These are phyloP conservation scores for Lanmaoa rubissima DNA, from an alignment of 768 basidiomycete genomes.

Conservation along the genomic window DNA sequence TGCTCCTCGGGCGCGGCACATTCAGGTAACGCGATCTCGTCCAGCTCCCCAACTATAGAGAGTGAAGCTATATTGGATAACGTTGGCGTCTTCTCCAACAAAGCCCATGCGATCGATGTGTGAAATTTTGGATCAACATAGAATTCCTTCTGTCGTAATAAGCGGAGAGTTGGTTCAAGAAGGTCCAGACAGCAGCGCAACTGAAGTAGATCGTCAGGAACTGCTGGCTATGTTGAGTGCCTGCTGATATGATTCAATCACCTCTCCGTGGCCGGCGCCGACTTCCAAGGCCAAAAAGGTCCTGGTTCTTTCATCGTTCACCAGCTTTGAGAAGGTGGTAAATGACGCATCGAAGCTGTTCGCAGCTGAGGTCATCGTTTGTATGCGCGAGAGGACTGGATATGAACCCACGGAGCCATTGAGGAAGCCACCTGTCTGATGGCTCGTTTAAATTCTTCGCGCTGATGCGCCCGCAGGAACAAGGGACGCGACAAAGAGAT, in stretches of 20 bases:
- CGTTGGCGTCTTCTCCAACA: conserved; percentile 43
- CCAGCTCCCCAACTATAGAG: not conserved
- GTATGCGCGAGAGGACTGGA: not conserved
- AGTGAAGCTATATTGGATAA: conserved; percentile 4
- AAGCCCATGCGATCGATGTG: conserved; percentile 85
- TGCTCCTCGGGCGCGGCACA: conserved; percentile 4
- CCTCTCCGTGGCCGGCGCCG: conserved; percentile 81
- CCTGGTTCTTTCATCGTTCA: conserved; percentile 79
- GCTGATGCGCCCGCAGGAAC: conserved; percentile 76
- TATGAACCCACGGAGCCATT: conserved; percentile 42
- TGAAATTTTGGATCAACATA: conserved; percentile 84
- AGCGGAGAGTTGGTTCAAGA: conserved; percentile 56
- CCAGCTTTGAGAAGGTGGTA: conserved; percentile 63
- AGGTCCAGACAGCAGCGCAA: conserved; percentile 51
- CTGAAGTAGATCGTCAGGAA: conserved; percentile 41
- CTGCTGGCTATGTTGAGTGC: not conserved
- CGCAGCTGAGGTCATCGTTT: conserved; percentile 8
- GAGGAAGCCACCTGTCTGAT: conserved; percentile 52
- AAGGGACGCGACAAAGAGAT: conserved; percentile 84
- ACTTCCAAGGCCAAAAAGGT: conserved; percentile 80
- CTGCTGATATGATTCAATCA: conserved; percentile 31
- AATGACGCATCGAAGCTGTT: conserved; percentile 73
- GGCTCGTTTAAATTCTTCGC: conserved; percentile 64
- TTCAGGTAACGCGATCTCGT: not conserved
- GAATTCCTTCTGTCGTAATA: conserved; percentile 73